Evolutionary conservation across 108 stramenopile species (phyloP).

Genomic region (Pseudonitzschia multiseries): DNA sequence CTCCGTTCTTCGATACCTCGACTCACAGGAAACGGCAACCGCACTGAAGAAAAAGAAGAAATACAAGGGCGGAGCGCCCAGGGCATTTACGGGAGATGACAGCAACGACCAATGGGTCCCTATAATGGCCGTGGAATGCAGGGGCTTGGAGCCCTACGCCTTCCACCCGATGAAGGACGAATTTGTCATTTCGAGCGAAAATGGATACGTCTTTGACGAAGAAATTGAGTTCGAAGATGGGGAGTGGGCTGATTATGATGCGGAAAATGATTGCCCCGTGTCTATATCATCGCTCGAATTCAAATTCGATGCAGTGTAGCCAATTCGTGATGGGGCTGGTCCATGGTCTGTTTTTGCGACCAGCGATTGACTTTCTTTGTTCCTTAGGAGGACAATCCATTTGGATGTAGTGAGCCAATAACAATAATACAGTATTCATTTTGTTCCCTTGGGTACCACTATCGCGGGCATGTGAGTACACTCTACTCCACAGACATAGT

Average conservation of each 20-base stretch:
- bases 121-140: conserved; percentile 70
- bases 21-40: not conserved
- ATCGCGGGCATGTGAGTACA: too few relatives aligned
- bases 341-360: too few relatives aligned
- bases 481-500: too few relatives aligned
- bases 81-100: conserved; percentile 63
- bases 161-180: conserved; percentile 84
- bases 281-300: conserved; percentile 65
- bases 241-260: conserved; percentile 91
- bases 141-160: conserved; percentile 82
- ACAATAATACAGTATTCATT: too few relatives aligned
- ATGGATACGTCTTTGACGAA: conserved; percentile 66
- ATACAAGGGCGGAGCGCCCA: conserved; percentile 41
- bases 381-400: too few relatives aligned
- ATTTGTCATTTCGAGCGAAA: conserved; percentile 69
- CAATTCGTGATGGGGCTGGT: not conserved
- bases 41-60: conserved; percentile 72
- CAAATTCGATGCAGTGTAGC: conserved; percentile 61
- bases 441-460: too few relatives aligned
- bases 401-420: too few relatives aligned
- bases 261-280: conserved; percentile 72
- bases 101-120: conserved; percentile 66
- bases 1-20: conserved; percentile 26
- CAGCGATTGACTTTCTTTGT: too few relatives aligned
- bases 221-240: conserved; percentile 83